phyloP scores from a whole-genome alignment of 2,329 filamentous ascomycete genomes.

The Aureobasidium sp. region DNA sequence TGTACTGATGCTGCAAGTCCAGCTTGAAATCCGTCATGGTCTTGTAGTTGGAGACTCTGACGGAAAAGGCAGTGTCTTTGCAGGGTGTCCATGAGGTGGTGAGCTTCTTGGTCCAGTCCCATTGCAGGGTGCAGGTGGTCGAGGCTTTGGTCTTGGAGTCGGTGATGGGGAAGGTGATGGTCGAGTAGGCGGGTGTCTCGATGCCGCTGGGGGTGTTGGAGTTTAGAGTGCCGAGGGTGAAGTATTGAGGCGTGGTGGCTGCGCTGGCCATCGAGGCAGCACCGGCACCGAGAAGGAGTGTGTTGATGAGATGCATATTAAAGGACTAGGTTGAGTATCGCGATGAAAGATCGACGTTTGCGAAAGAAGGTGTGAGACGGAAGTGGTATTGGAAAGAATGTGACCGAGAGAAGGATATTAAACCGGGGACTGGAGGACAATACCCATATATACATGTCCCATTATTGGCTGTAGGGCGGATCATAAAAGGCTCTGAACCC shows the following conservation, averaged over 20 bases:
- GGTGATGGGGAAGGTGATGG: conserved; percentile 2
- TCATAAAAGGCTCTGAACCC: background rate
- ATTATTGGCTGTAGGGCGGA: background rate
- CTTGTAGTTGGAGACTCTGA: conserved; percentile 6
- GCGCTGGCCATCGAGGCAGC: background rate
- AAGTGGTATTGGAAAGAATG: background rate
- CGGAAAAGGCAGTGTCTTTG: background rate
- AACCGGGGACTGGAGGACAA: background rate
- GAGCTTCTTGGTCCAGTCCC: conserved; percentile 9
- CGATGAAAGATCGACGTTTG: background rate
- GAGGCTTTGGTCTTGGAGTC: conserved; percentile 8
- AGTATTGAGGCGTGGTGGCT: conserved; percentile 3
- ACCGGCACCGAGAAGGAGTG: conserved; percentile 3
- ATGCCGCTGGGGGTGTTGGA: conserved; percentile 10
- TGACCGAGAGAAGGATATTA: background rate
- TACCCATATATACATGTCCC: background rate
- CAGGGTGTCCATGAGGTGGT: background rate
- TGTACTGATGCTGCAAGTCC: conserved; percentile 1
- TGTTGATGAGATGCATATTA: conserved; percentile 8
- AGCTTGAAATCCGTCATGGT: background rate
- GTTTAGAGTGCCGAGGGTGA: background rate
- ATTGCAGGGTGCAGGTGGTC: conserved; percentile 3
- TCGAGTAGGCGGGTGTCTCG: background rate
- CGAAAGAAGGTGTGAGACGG: background rate
- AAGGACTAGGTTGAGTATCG: background rate